A percentile compares a stretch with the other conserved stretches of the same genome.
Evolutionary conservation across 1,139 yeast species (phyloP).

Genomic region (Candida dubliniensis): DNA sequence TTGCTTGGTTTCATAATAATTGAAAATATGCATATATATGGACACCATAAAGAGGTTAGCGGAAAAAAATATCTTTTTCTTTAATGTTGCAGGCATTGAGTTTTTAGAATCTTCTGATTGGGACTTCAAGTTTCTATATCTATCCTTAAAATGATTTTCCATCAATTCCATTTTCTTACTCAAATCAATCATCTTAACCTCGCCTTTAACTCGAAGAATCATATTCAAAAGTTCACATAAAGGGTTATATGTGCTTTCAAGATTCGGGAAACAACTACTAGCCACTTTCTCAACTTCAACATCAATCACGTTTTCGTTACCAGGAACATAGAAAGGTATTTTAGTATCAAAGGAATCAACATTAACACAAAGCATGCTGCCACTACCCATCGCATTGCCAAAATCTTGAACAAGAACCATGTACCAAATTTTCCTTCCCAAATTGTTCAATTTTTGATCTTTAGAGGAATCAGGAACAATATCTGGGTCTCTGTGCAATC

Average conservation of each 20-base stretch:
- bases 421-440: slow-evolving; percentile 39
- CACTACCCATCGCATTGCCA: slow-evolving; percentile 36
- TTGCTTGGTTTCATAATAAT: slow-evolving; percentile 33
- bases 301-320: slow-evolving; percentile 31
- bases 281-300: slow-evolving; percentile 25
- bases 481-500: slow-evolving; percentile 46
- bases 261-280: slow-evolving; percentile 16
- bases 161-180: slow-evolving; percentile 17
- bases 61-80: slow-evolving; percentile 24
- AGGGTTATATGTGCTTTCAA: slow-evolving; percentile 20
- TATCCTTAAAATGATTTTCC: slow-evolving; percentile 19
- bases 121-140: slow-evolving; percentile 13
- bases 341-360: slow-evolving; percentile 35
- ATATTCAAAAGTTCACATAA: slow-evolving; percentile 19
- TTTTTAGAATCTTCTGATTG: slow-evolving; percentile 6
- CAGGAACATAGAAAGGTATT: slow-evolving; percentile 30
- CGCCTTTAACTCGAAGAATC: slow-evolving; percentile 22
- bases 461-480: slow-evolving; percentile 20
- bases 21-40: slow-evolving; percentile 35
- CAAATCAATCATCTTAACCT: slow-evolving; percentile 21
- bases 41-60: slow-evolving; percentile 23
- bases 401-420: slow-evolving; percentile 36
- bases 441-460: slow-evolving; percentile 27
- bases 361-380: slow-evolving; percentile 35
- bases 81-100: slow-evolving; percentile 17